Evolutionary conservation across 192 early-diverging fungal species (phyloP), one percentile per base, ranked within the genome.

Genomic region (Allomyces javanicus): DNA sequence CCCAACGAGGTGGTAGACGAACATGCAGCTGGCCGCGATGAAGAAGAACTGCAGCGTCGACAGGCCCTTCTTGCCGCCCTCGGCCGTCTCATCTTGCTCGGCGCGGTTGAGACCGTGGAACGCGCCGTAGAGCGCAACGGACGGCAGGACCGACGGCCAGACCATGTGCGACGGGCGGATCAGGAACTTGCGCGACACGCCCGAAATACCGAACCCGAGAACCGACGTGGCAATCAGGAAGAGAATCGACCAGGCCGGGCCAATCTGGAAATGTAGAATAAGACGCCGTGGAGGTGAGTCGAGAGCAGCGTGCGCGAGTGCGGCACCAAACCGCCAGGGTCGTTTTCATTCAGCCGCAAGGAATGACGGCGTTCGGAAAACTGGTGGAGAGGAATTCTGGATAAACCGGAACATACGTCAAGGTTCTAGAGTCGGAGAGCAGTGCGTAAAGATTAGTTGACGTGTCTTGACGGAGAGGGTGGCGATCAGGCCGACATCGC

Each of bases 131-230:
- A 93, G 73, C 12, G 88, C 83, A 25, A 89, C 84, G 61, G 82
- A 84, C 50, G 88, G 78, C 25, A 96, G 78, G 33, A 79, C 86
- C 5, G 80, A 67, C 3, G 93, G 93, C 92, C 92, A 98, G 62
- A 90, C 77, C 90, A 95, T 92, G 10, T 83, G 76, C 3, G 87
- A 75, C 43, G 92, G 92, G 62, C 86, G 81, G 11, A 96, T 90
- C 24, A 96, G 75, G 72, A 85, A 91, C 24, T 82, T 81, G 27
- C 91, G 86, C 61, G 77, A 76, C 19, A 85, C 72, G 65, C 86
- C 91, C 61, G 85, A 86, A 74, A 87, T 71, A 26, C 84, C 81
- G 62, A 79, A 85, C 25, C 83, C 83, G 64, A 84, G 67, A 67
- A 84, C 80, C 65, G 89, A 89, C 0, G 89, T 82, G 61, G 90